Percentiles rank a stretch among this genome's conserved stretches.
phyloP scores from a whole-genome alignment of 805 yeast genomes.

The Debaryomyces hansenii region DNA sequence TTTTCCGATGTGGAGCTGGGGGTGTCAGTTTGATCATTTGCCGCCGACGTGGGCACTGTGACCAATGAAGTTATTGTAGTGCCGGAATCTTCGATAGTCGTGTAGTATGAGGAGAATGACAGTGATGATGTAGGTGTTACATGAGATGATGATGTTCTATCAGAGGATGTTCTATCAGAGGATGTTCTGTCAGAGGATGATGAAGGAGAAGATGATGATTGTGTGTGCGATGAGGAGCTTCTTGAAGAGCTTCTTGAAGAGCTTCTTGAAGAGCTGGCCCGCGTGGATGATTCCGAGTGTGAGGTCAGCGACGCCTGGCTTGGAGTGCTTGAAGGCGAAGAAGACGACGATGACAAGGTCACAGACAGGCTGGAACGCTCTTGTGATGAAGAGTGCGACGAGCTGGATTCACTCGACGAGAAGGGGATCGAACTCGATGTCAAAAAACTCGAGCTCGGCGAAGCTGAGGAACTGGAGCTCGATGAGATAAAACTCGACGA shows the following conservation, averaged over 20 bases:
- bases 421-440: neutral
- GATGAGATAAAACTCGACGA: too few relatives aligned
- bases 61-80: conserved; percentile 43
- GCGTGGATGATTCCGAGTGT: neutral
- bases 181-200: neutral
- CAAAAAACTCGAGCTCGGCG: neutral
- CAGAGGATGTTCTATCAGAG: too few relatives aligned
- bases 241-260: too few relatives aligned
- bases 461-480: too few relatives aligned
- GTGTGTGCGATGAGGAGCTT: neutral
- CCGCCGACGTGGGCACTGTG: conserved; percentile 36
- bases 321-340: neutral
- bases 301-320: neutral
- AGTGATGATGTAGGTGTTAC: neutral
- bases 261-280: neutral
- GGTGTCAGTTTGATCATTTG: conserved; percentile 9
- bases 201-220: neutral
- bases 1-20: conserved; percentile 14
- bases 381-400: conserved; percentile 6
- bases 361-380: conserved; percentile 2
- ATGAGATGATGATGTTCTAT: neutral
- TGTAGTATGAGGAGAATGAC: conserved; percentile 13
- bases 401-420: conserved; percentile 1
- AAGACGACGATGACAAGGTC: neutral
- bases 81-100: conserved; percentile 13